Conservation (phyloP, 768 basidiomycete genomes). For the Boletus bicolor region DNA sequence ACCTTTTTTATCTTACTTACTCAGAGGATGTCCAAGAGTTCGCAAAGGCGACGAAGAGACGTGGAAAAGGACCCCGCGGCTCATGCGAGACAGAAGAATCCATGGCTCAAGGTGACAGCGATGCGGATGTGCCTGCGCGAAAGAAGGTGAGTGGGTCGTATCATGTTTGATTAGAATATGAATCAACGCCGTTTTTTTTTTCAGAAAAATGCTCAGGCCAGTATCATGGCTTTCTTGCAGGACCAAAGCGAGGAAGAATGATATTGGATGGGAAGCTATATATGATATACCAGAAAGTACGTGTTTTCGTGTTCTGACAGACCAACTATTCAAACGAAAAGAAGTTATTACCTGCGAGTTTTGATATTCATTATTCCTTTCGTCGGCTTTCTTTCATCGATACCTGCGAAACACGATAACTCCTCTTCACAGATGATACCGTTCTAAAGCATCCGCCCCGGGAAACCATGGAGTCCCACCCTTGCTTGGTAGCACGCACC, state of each 20-base stretch:
- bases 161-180: not conserved
- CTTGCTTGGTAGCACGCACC: too few relatives aligned
- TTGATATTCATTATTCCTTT: not conserved
- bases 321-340: not conserved
- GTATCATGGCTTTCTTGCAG: constrained; percentile 68
- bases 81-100: constrained; percentile 23
- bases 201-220: constrained; percentile 48
- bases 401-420: not conserved
- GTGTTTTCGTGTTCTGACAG: not conserved
- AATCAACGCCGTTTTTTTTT: not conserved
- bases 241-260: constrained; percentile 65
- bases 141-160: constrained; percentile 39
- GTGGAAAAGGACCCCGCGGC: constrained; percentile 17
- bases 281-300: not conserved
- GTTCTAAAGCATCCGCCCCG: too few relatives aligned
- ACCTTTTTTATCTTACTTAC: not conserved
- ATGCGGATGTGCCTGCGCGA: constrained; percentile 33
- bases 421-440: not conserved
- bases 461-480: too few relatives aligned
- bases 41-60: constrained; percentile 44
- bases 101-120: constrained; percentile 33
- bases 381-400: not conserved
- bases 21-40: constrained; percentile 77
- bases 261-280: not conserved
- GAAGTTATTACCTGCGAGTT: not conserved